Base-by-base conservation (phyloP, 1,284 basidiomycete species). In the Polyporus tsugae region DNA sequence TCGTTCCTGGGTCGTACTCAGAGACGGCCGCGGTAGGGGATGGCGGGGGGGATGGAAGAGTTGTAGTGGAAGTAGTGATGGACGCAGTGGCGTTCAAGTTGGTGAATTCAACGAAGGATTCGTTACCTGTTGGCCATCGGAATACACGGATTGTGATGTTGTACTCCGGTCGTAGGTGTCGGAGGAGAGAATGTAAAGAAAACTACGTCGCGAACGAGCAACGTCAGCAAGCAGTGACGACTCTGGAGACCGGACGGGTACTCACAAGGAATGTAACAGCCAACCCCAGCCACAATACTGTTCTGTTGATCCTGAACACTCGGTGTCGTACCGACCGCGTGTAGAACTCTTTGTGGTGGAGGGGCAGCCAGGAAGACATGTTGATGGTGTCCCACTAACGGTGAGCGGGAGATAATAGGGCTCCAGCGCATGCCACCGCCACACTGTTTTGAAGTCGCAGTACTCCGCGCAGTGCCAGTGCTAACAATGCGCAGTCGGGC, bases 1-100 rank as follows among this genome's bases (percentile, higher is more conserved):
- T 70, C 6, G 52, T 42, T 2, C 38, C 52, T 44, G 29, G 35
- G 29, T 67, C 67, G 55, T 63, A 41, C 44, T 70, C 62, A 6
- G 68, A 65, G 49, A 65, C 44, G 38, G 36, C 17, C 10, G 38
- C 22, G 44, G 68, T 19, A 60, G 58, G 17, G n/a, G 13, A 25
- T 6, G 29, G 15, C 6, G n/a, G 15, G 17, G n/a, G 19, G 42
- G 42, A 60, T 15, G 46, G 36, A 49, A 15, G 38, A 10, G 65
- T 58, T 72, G 70, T 72, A 71, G 9, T 58, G 39, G 22, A 62
- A 57, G 38, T 15, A 19, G 52, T 17, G 33, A 35, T 67, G 68
- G 41, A 73, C 39, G 42, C 65, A 19, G 60, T 63, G 52, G 52
- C 15, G 33, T 55, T 55, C 52, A 25, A 11, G 63, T 25, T 19